Conservation (phyloP, 1,139 yeast species). For the Saccharomyces hybrid region DNA sequence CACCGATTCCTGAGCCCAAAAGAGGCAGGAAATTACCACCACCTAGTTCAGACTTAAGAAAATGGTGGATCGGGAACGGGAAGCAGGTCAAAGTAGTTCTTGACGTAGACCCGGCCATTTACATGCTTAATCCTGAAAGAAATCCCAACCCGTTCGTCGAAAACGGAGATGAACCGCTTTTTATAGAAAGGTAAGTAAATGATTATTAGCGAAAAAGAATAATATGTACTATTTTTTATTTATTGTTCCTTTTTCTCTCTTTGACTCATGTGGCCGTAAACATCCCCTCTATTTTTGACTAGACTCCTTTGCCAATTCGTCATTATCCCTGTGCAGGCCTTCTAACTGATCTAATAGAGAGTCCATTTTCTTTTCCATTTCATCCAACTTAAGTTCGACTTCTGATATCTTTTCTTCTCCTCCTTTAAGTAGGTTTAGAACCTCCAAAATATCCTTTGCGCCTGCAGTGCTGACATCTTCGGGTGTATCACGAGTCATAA, state of each 20-base stretch:
- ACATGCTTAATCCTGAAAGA: constrained; percentile 55
- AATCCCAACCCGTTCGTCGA: constrained; percentile 64
- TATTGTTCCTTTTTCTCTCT: not conserved
- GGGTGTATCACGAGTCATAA: not conserved
- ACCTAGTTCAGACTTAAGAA: constrained; percentile 72
- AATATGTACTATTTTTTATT: not conserved
- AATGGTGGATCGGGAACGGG: constrained; percentile 92
- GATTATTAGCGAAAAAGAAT: not conserved
- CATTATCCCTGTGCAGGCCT: constrained; percentile 5
- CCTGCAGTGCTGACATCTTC: not conserved
- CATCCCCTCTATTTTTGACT: not conserved
- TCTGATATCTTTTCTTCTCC: constrained; percentile 51
- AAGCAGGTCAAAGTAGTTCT: constrained; percentile 57
- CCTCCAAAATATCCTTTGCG: constrained; percentile 14
- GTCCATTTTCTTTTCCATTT: constrained; percentile 48
- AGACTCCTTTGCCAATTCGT: constrained; percentile 2
- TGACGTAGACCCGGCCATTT: constrained; percentile 33
- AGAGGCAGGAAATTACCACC: constrained; percentile 52
- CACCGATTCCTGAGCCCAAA: constrained; percentile 18
- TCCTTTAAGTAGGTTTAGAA: constrained; percentile 40
- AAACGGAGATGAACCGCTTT: constrained; percentile 36
- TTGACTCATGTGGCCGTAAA: not conserved
- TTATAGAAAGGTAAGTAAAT: constrained; percentile 25
- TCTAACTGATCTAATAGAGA: constrained; percentile 15
- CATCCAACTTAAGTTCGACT: constrained; percentile 50